Percentiles rank a stretch among this genome's conserved stretches.
Conservation (phyloP, 2,329 filamentous ascomycete genomes). For the Claviceps fusiformis region DNA sequence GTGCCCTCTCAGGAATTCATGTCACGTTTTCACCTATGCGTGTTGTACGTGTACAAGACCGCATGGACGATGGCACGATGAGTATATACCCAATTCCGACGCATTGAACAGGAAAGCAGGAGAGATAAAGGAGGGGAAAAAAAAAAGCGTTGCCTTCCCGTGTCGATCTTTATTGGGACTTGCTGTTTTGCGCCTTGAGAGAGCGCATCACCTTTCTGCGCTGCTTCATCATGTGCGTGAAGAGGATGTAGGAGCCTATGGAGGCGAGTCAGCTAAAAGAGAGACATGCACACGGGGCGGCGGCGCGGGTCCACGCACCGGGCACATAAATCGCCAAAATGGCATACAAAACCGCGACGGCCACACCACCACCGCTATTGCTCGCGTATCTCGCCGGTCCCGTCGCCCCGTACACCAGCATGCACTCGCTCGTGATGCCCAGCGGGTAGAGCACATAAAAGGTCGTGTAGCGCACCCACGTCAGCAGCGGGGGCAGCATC, state of each 20-base stretch:
- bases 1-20: too few species aligned
- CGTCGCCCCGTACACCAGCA: constrained; percentile 60
- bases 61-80: too few species aligned
- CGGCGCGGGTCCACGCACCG: constrained; percentile 36
- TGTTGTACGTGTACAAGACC: too few species aligned
- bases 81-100: too few species aligned
- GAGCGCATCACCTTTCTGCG: constrained; percentile 62
- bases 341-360: constrained; percentile 46
- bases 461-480: constrained; percentile 80
- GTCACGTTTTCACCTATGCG: too few species aligned
- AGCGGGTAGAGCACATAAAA: constrained; percentile 90
- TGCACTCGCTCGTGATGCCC: constrained; percentile 79
- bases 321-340: constrained; percentile 68
- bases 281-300: too few species aligned
- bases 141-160: too few species aligned
- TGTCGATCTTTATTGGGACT: constrained; percentile 22
- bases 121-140: too few species aligned
- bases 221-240: constrained; percentile 91
- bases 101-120: too few species aligned
- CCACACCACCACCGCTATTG: constrained; percentile 24
- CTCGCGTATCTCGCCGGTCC: constrained; percentile 39
- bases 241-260: constrained; percentile 63
- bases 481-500: constrained; percentile 49
- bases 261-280: background rate
- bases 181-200: constrained; percentile 34